Conservation (phyloP, 1,139 yeast species). For the Taphrina confusa region DNA sequence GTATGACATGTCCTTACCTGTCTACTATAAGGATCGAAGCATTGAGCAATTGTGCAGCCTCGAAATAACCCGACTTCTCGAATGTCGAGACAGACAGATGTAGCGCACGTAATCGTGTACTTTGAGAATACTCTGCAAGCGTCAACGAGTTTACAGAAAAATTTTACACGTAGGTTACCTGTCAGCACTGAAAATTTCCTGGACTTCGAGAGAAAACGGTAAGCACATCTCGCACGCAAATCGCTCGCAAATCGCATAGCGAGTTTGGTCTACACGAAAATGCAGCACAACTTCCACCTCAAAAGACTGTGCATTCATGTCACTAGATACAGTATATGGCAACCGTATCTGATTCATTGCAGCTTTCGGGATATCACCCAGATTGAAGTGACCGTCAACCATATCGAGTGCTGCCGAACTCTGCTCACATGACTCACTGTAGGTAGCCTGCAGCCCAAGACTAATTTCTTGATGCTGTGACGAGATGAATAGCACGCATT, state of each 20-base stretch:
- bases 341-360: constrained; percentile 45
- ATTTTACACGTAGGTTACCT: constrained; percentile 41
- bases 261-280: background rate
- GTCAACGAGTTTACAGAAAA: too few relatives aligned
- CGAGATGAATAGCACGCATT: background rate
- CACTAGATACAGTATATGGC: background rate
- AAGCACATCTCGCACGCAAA: constrained; percentile 42
- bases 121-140: constrained; percentile 55
- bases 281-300: background rate
- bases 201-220: constrained; percentile 70
- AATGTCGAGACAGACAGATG: too few relatives aligned
- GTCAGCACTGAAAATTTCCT: constrained; percentile 64
- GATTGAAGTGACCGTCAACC: background rate
- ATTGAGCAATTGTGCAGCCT: too few relatives aligned
- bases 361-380: constrained; percentile 46
- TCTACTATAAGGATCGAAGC: too few relatives aligned
- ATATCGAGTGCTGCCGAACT: background rate
- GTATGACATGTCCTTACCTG: too few relatives aligned
- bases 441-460: background rate
- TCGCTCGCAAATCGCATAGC: background rate
- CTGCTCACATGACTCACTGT: background rate
- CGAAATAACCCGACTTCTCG: too few relatives aligned
- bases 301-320: background rate
- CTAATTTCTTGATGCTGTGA: background rate
- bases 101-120: constrained; percentile 64